Evolutionary conservation across 208 protist genomes (phyloP), one percentile per base, ranked within the genome.

Genomic region (Trypanosoma theileri): DNA sequence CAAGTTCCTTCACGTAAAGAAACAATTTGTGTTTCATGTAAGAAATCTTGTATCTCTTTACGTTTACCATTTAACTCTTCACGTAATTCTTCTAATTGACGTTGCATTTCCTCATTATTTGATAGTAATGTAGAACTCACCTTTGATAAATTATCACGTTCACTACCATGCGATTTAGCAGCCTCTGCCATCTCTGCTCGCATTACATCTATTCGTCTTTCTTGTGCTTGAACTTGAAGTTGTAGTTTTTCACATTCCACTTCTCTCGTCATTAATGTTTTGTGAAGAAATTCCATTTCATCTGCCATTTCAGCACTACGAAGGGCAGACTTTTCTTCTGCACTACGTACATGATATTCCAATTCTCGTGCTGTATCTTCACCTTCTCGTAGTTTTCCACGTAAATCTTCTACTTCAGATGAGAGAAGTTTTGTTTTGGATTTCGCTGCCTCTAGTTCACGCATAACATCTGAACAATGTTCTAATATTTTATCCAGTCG

Each of bases 41-140:
- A 44, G 26, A 72, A 72, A 3, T 51, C 41, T 24, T 66, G 67
- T n/a, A 72, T 4, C n/a, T 66, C 59, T n/a, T 66, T 66, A 40
- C 24, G 14, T 40, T 53, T 57, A 31, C 4, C 4, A 22, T 14
- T 40, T 42, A 72, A 19, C 1, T 60, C 44, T 53, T 24, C 41
- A 46, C 26, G 52, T 41, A 70, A 24, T 28, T 66, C 40, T 21
- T 66, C 67, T 28, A 72, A 21, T 26, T 66, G 44, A 16, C 13
- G 16, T 31, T 64, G 59, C 48, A 59, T 64, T 41, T 66, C 58
- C 21, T 51, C 51, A 41, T 72, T 72, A 31, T 59, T 59, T 14
- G 40, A 50, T 14, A 72, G 19, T 16, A 72, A 42, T 22, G 31
- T 58, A 4, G 52, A 66, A 10, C 42, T 57, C n/a, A 58, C 24